Conservation (phyloP, 2,329 filamentous ascomycete species). For the Spiromastix sp. region DNA sequence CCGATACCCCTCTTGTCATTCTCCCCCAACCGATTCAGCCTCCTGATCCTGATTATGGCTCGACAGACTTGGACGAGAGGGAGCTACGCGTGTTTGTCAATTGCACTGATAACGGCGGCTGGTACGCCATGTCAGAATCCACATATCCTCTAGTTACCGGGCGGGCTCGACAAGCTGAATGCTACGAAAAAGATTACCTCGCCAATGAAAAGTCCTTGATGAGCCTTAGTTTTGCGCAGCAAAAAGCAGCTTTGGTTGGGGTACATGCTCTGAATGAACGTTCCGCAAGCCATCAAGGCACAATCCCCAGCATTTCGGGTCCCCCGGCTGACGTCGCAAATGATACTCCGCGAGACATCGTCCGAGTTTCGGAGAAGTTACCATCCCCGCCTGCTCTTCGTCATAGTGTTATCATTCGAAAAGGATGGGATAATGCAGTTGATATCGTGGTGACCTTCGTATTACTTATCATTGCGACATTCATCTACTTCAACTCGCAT, state of each 20-base stretch:
- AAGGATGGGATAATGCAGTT: slow-evolving; percentile 34
- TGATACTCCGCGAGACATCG: slow-evolving; percentile 27
- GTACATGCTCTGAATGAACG: slow-evolving; percentile 53
- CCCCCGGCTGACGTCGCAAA: slow-evolving; percentile 26
- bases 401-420: slow-evolving; percentile 34
- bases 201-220: slow-evolving; percentile 26
- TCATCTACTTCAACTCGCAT: slow-evolving; percentile 34
- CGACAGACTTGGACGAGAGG: slow-evolving; percentile 36
- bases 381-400: slow-evolving; percentile 30
- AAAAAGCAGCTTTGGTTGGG: slow-evolving; percentile 57
- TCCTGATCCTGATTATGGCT: slow-evolving; percentile 31
- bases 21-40: slow-evolving; percentile 75
- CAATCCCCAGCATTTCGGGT: slow-evolving; percentile 37
- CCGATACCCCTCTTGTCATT: slow-evolving; percentile 66
- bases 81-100: slow-evolving; percentile 71
- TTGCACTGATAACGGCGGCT: slow-evolving; percentile 72
- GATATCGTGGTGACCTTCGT: slow-evolving; percentile 35
- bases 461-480: slow-evolving; percentile 29
- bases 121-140: slow-evolving; percentile 85
- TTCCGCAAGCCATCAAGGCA: slow-evolving; percentile 23
- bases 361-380: slow-evolving; percentile 25
- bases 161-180: slow-evolving; percentile 48
- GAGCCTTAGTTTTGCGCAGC: slow-evolving; percentile 33
- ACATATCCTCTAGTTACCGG: slow-evolving; percentile 79
- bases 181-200: slow-evolving; percentile 44